phyloP scores from a whole-genome alignment of 1,139 yeast species.

The Diutina siamensis region DNA sequence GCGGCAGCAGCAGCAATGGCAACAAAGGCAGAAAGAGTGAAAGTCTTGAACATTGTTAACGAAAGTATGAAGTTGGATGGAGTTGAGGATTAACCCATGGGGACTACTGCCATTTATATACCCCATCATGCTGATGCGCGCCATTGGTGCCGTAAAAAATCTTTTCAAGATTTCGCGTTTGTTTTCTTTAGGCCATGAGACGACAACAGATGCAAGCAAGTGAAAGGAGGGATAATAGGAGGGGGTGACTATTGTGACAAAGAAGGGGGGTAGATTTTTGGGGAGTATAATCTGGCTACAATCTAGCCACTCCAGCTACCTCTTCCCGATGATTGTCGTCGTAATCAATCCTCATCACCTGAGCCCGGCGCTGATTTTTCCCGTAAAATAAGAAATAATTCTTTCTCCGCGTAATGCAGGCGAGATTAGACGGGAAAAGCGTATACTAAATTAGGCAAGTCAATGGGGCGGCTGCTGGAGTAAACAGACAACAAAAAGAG shows the following conservation, averaged over 20 bases:
- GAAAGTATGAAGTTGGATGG: constrained; percentile 5
- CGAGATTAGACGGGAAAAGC: neutral
- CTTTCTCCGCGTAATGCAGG: neutral
- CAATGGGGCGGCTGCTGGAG: neutral
- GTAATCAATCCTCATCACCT: too few species aligned
- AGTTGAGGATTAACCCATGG: neutral
- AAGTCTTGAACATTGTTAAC: constrained; percentile 6
- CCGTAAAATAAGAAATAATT: too few species aligned
- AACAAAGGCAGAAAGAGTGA: constrained; percentile 5
- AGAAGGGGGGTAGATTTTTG: too few species aligned
- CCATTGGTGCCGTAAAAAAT: neutral
- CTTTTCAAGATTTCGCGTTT: neutral
- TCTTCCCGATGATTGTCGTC: too few species aligned
- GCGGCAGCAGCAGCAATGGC: constrained; percentile 5
- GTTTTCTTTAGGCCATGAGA: neutral
- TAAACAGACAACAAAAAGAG: neutral
- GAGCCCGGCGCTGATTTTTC: too few species aligned
- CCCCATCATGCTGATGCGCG: neutral
- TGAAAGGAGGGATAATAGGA: too few species aligned
- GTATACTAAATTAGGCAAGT: neutral
- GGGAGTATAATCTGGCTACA: too few species aligned
- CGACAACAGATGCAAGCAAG: neutral
- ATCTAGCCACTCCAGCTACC: too few species aligned
- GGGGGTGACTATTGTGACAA: too few species aligned
- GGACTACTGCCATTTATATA: too few species aligned